Base-by-base conservation (phyloP, 352 stramenopile genomes). In the Globisporangium camurandrum region DNA sequence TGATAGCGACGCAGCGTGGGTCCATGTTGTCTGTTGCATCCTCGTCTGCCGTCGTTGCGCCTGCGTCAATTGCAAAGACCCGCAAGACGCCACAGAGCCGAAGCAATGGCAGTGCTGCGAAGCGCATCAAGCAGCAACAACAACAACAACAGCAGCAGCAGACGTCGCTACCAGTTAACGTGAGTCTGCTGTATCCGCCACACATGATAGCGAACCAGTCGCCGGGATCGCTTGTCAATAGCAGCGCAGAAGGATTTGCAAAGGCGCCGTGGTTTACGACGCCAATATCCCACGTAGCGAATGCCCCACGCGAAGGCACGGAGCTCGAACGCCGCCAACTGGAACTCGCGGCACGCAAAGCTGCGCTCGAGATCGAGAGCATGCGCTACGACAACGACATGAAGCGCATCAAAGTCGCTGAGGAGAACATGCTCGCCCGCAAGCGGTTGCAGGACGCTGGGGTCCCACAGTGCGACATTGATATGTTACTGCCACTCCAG, bases 401-500 rank as follows among this genome's bases (percentile, higher is more conserved):
- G 12, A 62, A 59, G 51, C 42, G 46, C 28, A 41, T 59, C 34
- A 31, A 46, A 27, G 37, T 57, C 20, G 50, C 45, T 23, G 42
- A 57, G 30, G 48, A 61, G 49, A 59, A 54, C 33, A 46, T 66
- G 30, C 49, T 80, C 14, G 66, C 69, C 28, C 61, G 69, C 42
- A 75, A 72, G 51, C 66, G 64, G 31, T 37, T 81, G 54, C 55
- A 66, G 22, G 67, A 81, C 44, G 70, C 67, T 8, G 50, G 50
- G 12, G 39, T 62, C 10, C 30, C 42, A n/a, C 42, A 55, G 22
- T 24, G 28, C 12, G 49, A 62, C 27, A 59, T 62, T 37, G 50
- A 62, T 11, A 27, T 51, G 22, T 12, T 62, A 23, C 23, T 62
- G 16, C 56, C 56, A 22, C 42, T 57, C 41, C 50, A 46, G 28